phyloP scores from a whole-genome alignment of 1,139 yeast species.

The Petasospora fabianii region DNA sequence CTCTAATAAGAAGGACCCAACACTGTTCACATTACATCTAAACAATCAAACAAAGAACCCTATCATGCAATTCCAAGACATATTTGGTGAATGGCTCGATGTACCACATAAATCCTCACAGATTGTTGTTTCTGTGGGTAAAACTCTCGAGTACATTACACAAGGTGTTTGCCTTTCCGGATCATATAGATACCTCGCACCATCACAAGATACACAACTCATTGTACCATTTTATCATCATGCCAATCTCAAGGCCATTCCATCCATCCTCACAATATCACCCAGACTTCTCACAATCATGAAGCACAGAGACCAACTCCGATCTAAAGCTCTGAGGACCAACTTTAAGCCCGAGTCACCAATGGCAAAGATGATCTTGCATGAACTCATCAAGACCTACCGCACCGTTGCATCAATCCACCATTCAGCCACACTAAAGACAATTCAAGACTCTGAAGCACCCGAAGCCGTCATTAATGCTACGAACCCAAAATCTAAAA shows the following conservation, averaged over 20 bases:
- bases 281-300: slow-evolving; percentile 31
- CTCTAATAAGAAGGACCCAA: slow-evolving; percentile 56
- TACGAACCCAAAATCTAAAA: no score
- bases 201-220: slow-evolving; percentile 39
- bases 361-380: slow-evolving; percentile 50
- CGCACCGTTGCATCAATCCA: slow-evolving; percentile 42
- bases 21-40: slow-evolving; percentile 52
- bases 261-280: slow-evolving; percentile 33
- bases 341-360: slow-evolving; percentile 40
- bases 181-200: slow-evolving; percentile 52
- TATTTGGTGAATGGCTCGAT: slow-evolving; percentile 57
- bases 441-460: slow-evolving; percentile 22
- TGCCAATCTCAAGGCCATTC: slow-evolving; percentile 30
- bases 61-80: slow-evolving; percentile 51
- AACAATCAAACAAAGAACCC: slow-evolving; percentile 47
- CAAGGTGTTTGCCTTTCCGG: slow-evolving; percentile 53
- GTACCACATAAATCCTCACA: slow-evolving; percentile 37
- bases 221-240: slow-evolving; percentile 42
- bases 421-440: slow-evolving; percentile 24
- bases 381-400: slow-evolving; percentile 54
- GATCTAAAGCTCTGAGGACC: slow-evolving; percentile 35
- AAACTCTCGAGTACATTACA: slow-evolving; percentile 48
- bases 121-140: slow-evolving; percentile 48
- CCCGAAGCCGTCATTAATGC: neutral
- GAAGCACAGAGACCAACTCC: slow-evolving; percentile 37